A percentile compares a stretch with the other conserved stretches of the same genome.
These are phyloP conservation scores for Harringtonia aguacate DNA, from an alignment of 2,329 filamentous ascomycete species.

Conservation along the genomic window DNA sequence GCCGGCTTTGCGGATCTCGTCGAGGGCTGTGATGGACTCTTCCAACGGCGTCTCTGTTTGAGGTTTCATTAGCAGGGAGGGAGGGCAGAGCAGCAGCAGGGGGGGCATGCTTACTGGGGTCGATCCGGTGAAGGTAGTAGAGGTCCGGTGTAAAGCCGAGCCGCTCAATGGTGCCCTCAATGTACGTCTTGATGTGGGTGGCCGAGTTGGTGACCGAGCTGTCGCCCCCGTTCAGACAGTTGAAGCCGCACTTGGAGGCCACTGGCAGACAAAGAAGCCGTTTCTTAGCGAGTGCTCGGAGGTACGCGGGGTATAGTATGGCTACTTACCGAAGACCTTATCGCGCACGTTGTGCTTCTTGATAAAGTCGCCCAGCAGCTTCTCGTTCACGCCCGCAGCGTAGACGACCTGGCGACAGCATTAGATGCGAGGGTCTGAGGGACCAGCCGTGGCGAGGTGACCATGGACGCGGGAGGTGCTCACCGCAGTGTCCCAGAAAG, in stretches of 20 bases:
- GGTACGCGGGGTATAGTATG: not conserved
- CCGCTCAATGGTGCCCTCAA: slow-evolving; percentile 2
- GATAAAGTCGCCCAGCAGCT: slow-evolving; percentile 1
- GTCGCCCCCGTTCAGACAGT: slow-evolving; percentile 8
- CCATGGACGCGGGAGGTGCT: too few relatives aligned
- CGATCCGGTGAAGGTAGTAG: slow-evolving; percentile 15
- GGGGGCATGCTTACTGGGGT: slow-evolving; percentile 12
- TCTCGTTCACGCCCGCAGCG: not conserved
- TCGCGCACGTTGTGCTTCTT: slow-evolving; percentile 1
- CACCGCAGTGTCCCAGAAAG: slow-evolving; percentile 8
- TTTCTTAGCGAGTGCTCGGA: too few relatives aligned
- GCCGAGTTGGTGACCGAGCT: slow-evolving; percentile 12
- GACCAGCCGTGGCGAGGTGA: too few relatives aligned
- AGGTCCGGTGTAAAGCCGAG: slow-evolving; percentile 1
- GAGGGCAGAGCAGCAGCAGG: slow-evolving; percentile 25
- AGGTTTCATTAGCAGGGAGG: slow-evolving; percentile 41
- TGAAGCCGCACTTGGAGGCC: slow-evolving; percentile 41
- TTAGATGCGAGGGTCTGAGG: too few relatives aligned
- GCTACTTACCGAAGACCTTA: not conserved
- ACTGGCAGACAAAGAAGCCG: not conserved
- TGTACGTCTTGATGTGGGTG: slow-evolving; percentile 1
- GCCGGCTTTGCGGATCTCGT: slow-evolving; percentile 27
- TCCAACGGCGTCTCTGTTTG: slow-evolving; percentile 31
- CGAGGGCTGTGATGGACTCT: slow-evolving; percentile 34
- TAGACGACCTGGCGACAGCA: slow-evolving; percentile 1